Percentiles rank a stretch among this genome's conserved stretches.
phyloP scores from a whole-genome alignment of 345 rosid genomes.

The Trapa bicornis region DNA sequence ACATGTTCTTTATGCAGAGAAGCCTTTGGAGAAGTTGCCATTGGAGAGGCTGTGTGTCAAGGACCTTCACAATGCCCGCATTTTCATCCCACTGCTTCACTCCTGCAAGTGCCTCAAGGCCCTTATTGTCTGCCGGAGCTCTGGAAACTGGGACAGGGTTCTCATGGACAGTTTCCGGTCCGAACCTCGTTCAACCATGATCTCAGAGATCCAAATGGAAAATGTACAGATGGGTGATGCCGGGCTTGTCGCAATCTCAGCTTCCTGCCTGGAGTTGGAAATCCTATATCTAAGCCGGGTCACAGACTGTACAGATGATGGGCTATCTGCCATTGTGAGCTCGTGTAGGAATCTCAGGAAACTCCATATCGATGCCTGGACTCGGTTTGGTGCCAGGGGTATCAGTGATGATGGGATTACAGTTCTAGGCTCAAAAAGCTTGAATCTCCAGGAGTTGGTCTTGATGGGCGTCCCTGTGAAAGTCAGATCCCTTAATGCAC shows the following conservation, averaged over 20 bases:
- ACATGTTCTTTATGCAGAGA: not conserved
- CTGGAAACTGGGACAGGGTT: conserved; percentile 36
- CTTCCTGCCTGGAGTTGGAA: conserved; percentile 21
- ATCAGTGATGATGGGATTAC: conserved; percentile 24
- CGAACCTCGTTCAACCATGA: conserved; percentile 7
- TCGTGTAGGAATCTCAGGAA: conserved; percentile 25
- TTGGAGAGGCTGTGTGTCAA: conserved; percentile 24
- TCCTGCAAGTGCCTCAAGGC: conserved; percentile 15
- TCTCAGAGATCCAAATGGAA: conserved; percentile 34
- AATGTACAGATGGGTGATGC: conserved; percentile 29
- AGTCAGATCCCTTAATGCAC: conserved; percentile 12
- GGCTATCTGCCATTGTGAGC: conserved; percentile 23
- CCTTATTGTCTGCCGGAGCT: conserved; percentile 30
- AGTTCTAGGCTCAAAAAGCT: conserved; percentile 14
- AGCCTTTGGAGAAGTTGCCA: conserved; percentile 5
- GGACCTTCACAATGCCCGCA: conserved; percentile 31
- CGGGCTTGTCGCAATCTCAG: conserved; percentile 25
- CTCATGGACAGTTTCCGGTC: conserved; percentile 9
- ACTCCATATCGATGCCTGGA: conserved; percentile 36
- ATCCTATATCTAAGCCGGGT: conserved; percentile 25
- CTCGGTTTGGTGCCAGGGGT: conserved; percentile 23
- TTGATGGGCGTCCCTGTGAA: conserved; percentile 24
- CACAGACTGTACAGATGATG: conserved; percentile 28
- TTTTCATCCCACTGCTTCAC: conserved; percentile 23
- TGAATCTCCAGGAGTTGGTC: conserved; percentile 25